Base-by-base conservation (phyloP, 1,284 basidiomycete genomes). In the Cryptococcus floricola region DNA sequence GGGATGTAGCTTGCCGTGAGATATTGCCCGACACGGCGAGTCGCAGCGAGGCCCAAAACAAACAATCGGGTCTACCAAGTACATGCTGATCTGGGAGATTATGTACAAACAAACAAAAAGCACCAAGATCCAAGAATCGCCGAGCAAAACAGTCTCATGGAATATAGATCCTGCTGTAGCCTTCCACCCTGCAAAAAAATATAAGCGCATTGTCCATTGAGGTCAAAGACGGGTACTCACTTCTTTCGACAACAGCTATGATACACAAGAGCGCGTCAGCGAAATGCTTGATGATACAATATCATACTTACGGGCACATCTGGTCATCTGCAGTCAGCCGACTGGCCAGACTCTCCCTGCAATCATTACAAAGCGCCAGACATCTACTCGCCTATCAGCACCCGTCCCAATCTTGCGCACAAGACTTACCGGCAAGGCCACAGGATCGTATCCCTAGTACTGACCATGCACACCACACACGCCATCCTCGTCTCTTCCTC, bases 401-500 rank as follows among this genome's bases (percentile, higher is more conserved):
- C 5, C 12, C 25, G 31, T 13, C 31, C 34, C 19, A 45, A 19
- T 12, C 7, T 31, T 46, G 8, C 9, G 5, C n/a, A 7, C 10
- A 39, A 19, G 19, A 60, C 65, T 58, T 58, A 67, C 65, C 62
- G 59, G 58, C 76, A 77, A 14, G 76, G 76, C 71, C 72, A 75
- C 8, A 75, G 59, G 27, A 77, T 70, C 7, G 72, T 70, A 63
- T 75, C 69, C 45, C 76, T 66, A 55, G 65, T 60, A 42, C 73
- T 66, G n/a, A 65, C 59, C 61, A 69, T 70, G 63, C 76, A 77
- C 9, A 77, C 68, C 18, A 75, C 71, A 59, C 76, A 77, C 16
- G 62, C 50, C 45, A 64, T 61, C 16, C 65, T 61, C 18, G 68
- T 54, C 50, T 72, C 75, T n/a, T 73, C 72, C 39, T 74, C 75